Evolutionary conservation across 2,329 filamentous ascomycete genomes (phyloP).

Genomic region (Macrophomina tecta): DNA sequence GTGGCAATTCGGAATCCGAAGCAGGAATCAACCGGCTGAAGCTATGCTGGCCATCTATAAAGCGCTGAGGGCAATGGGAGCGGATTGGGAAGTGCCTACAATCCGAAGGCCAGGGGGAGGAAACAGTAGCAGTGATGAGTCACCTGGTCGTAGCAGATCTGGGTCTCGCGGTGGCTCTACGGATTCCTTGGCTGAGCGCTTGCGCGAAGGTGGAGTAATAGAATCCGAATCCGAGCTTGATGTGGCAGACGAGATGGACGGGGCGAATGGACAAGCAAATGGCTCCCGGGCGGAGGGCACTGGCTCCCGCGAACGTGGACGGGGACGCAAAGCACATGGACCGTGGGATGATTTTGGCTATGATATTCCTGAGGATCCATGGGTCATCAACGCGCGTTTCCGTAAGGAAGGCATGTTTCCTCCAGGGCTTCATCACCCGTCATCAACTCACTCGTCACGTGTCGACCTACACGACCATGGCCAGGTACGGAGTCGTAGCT

Average conservation of each 20-base stretch:
- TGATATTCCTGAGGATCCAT: conserved; percentile 88
- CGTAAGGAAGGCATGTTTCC: conserved; percentile 76
- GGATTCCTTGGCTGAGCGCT: conserved; percentile 22
- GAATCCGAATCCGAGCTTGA: conserved; percentile 25
- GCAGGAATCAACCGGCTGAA: conserved; percentile 90
- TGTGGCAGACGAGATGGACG: conserved; percentile 6
- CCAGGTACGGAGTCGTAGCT: conserved; percentile 21
- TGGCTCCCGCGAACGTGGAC: conserved; percentile 37
- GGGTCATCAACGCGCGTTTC: conserved; percentile 92
- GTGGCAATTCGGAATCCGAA: conserved; percentile 98
- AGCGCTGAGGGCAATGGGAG: conserved; percentile 84
- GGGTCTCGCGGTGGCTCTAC: conserved; percentile 21
- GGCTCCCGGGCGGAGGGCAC: conserved; percentile 22
- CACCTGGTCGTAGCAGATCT: conserved; percentile 27
- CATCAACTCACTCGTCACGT: conserved; percentile 56
- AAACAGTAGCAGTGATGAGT: conserved; percentile 45
- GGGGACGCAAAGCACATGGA: conserved; percentile 50
- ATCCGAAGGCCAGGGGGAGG: conserved; percentile 48
- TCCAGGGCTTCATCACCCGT: conserved; percentile 56
- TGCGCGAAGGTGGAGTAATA: conserved; percentile 19
- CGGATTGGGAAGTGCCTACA: conserved; percentile 75
- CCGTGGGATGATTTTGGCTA: conserved; percentile 67
- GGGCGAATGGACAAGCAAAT: conserved; percentile 11
- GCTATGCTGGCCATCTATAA: conserved; percentile 95
- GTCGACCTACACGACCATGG: conserved; percentile 50